These are phyloP conservation scores for Ilyonectria robusta DNA, from an alignment of 2,329 filamentous ascomycete species.

Conservation along the genomic window DNA sequence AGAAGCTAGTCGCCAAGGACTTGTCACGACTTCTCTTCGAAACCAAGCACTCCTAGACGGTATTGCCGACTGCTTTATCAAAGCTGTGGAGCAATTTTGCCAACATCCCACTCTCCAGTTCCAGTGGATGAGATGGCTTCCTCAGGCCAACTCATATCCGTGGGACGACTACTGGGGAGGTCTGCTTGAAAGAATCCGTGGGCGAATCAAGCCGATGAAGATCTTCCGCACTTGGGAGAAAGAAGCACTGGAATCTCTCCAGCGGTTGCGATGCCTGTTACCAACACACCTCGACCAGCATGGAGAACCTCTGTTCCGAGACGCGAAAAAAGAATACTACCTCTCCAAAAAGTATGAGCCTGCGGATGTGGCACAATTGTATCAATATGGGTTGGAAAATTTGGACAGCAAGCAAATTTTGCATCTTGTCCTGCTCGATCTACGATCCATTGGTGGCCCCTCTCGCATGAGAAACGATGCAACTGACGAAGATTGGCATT, in stretches of 20 bases:
- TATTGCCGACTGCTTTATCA: constrained; percentile 10
- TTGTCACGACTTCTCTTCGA: constrained; percentile 54
- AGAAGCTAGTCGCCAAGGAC: constrained; percentile 59
- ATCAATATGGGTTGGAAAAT: constrained; percentile 26
- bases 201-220: constrained; percentile 24
- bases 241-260: constrained; percentile 23
- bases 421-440: constrained; percentile 26
- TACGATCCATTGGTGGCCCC: neutral
- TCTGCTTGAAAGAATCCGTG: constrained; percentile 45
- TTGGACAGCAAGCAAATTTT: constrained; percentile 11
- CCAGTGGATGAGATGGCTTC: constrained; percentile 13
- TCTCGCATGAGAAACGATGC: constrained; percentile 34
- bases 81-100: neutral
- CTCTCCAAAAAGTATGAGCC: constrained; percentile 35
- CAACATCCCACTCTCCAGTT: neutral
- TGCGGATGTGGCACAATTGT: constrained; percentile 15
- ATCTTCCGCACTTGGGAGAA: constrained; percentile 28
- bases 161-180: constrained; percentile 48
- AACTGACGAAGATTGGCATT: constrained; percentile 34
- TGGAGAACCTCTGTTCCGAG: constrained; percentile 35
- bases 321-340: constrained; percentile 32
- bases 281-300: constrained; percentile 30
- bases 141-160: constrained; percentile 33
- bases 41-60: constrained; percentile 55
- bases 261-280: constrained; percentile 21